These are phyloP conservation scores for Friedmanniomyces simplex DNA, from an alignment of 495 filamentous ascomycete species.

Conservation along the genomic window DNA sequence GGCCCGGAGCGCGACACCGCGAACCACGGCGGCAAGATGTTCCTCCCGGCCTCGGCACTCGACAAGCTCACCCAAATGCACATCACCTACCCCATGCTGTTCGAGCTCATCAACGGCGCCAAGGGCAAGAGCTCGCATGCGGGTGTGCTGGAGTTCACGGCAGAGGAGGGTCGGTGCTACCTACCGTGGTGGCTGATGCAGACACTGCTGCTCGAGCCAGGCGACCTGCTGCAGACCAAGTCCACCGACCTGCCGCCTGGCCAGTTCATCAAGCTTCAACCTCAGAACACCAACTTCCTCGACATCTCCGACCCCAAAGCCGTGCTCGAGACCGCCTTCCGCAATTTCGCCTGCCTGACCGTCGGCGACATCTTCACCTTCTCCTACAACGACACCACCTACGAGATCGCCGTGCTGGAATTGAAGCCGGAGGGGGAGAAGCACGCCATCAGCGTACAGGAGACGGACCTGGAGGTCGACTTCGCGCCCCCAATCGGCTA, in stretches of 20 bases:
- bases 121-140: conserved; percentile 73
- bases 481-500: conserved; percentile 92
- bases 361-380: conserved; percentile 92
- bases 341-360: conserved; percentile 86
- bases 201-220: conserved; percentile 75
- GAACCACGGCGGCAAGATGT: conserved; percentile 94
- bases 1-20: conserved; percentile 80
- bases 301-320: conserved; percentile 96
- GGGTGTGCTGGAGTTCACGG: conserved; percentile 93
- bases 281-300: conserved; percentile 81
- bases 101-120: conserved; percentile 83
- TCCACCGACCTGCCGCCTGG: conserved; percentile 84
- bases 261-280: conserved; percentile 87
- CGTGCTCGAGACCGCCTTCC: conserved; percentile 92
- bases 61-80: conserved; percentile 94
- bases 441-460: conserved; percentile 76
- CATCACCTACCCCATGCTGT: conserved; percentile 94
- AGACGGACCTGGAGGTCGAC: conserved; percentile 91
- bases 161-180: conserved; percentile 94
- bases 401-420: conserved; percentile 84
- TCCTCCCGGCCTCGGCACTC: conserved; percentile 86
- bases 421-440: conserved; percentile 73
- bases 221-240: conserved; percentile 89
- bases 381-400: conserved; percentile 84
- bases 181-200: conserved; percentile 97